A percentile compares a stretch with the other conserved stretches of the same genome.
These are phyloP conservation scores for Pelargonium citronellum DNA, from an alignment of 441 rosid genomes.

Conservation along the genomic window DNA sequence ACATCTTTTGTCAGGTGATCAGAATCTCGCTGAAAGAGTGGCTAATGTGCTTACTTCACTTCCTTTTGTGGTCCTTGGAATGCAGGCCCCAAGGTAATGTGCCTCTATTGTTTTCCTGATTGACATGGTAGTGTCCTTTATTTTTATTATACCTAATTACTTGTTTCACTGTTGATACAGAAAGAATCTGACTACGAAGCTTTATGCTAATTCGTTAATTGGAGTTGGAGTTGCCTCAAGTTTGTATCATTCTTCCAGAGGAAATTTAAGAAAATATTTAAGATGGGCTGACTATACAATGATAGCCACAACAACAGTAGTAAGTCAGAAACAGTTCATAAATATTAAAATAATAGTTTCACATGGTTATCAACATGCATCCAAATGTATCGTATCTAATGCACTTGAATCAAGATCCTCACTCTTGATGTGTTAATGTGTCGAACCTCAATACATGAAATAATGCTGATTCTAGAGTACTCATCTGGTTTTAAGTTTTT, in stretches of 20 bases:
- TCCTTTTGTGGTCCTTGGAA: constrained; percentile 80
- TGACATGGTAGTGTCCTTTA: neutral
- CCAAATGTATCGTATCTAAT: neutral
- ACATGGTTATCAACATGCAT: neutral
- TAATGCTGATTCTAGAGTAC: neutral
- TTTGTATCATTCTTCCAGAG: constrained; percentile 84
- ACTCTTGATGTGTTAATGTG: neutral
- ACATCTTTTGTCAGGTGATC: constrained; percentile 51
- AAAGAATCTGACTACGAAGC: constrained; percentile 58
- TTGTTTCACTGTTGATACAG: constrained; percentile 33
- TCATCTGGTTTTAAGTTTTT: no score
- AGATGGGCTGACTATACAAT: constrained; percentile 90
- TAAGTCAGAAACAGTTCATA: constrained; percentile 29
- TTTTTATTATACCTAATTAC: constrained; percentile 6
- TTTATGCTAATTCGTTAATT: constrained; percentile 86
- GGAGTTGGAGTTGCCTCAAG: constrained; percentile 93
- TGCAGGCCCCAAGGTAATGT: constrained; percentile 81
- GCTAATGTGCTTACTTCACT: constrained; percentile 88
- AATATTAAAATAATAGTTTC: neutral
- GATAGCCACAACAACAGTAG: constrained; percentile 85
- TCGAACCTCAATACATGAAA: neutral
- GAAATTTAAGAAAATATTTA: constrained; percentile 60
- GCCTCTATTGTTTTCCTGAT: constrained; percentile 18
- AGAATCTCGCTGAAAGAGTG: constrained; percentile 49
- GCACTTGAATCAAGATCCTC: neutral